Conservation (phyloP, 2,329 filamentous ascomycete species). For the Penicillium sp. region DNA sequence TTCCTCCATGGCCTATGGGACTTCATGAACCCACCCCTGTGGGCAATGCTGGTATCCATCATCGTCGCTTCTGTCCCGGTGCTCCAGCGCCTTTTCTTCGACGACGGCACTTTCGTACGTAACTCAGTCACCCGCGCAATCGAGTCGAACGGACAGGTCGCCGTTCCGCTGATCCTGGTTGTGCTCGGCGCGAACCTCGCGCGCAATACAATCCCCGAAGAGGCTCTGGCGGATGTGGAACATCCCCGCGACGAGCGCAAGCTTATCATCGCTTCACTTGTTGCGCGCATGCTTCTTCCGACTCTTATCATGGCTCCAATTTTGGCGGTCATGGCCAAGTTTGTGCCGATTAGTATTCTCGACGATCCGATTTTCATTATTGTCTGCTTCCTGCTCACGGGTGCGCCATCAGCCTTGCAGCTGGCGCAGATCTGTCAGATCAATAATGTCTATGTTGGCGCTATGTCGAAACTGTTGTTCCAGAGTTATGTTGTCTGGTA, state of each 20-base stretch:
- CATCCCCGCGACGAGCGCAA: slow-evolving; percentile 68
- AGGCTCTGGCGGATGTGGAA: slow-evolving; percentile 65
- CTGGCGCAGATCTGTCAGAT: slow-evolving; percentile 98
- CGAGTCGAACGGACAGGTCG: slow-evolving; percentile 80
- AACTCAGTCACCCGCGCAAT: slow-evolving; percentile 92
- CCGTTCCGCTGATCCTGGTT: slow-evolving; percentile 91
- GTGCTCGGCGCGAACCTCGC: slow-evolving; percentile 94
- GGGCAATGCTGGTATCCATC: slow-evolving; percentile 93
- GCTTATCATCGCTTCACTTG: slow-evolving; percentile 78
- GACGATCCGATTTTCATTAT: slow-evolving; percentile 98
- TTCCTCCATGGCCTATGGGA: slow-evolving; percentile 74
- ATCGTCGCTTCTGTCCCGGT: slow-evolving; percentile 82
- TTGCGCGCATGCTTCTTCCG: slow-evolving; percentile 89
- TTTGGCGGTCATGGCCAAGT: slow-evolving; percentile 83
- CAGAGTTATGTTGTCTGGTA: slow-evolving; percentile 96
- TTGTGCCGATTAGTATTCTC: slow-evolving; percentile 85
- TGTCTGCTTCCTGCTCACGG: slow-evolving; percentile 93
- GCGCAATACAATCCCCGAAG: slow-evolving; percentile 77
- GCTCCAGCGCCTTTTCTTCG: slow-evolving; percentile 83
- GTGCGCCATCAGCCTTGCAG: slow-evolving; percentile 89
- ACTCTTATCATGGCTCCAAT: slow-evolving; percentile 90
- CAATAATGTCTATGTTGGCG: slow-evolving; percentile 91
- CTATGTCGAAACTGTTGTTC: slow-evolving; percentile 90
- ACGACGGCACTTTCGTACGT: slow-evolving; percentile 81
- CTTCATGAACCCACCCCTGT: slow-evolving; percentile 98